Evolutionary conservation across 768 basidiomycete species (phyloP).

Genomic region (Russula sp.): DNA sequence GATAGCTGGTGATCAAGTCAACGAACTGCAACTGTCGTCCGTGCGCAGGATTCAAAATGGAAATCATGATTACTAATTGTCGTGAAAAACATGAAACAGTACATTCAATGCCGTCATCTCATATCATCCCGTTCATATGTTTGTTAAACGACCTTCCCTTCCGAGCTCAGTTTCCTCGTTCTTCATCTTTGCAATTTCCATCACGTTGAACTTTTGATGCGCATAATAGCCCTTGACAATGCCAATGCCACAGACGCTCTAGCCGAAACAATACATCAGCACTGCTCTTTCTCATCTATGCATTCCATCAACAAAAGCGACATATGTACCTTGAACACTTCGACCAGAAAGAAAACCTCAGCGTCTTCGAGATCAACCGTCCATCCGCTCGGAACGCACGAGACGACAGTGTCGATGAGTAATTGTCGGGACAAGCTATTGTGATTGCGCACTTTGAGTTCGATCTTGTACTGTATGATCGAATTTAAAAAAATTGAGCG

Average conservation of each 20-base stretch:
- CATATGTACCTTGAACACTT: conserved; percentile 80
- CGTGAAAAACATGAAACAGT: no score
- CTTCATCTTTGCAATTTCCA: conserved; percentile 57
- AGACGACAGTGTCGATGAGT: conserved; percentile 66
- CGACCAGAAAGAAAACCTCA: conserved; percentile 71
- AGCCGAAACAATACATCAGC: conserved; percentile 11
- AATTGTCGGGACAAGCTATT: conserved; percentile 57
- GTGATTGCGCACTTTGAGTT: conserved; percentile 72
- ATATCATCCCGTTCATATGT: neutral
- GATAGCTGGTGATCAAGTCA: neutral
- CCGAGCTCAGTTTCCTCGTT: conserved; percentile 40
- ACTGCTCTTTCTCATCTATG: no score
- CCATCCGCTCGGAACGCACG: conserved; percentile 65
- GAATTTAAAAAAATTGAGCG: neutral
- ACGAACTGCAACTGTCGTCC: no score
- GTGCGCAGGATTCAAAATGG: no score
- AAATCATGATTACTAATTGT: neutral
- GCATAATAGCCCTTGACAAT: conserved; percentile 70
- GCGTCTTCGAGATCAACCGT: conserved; percentile 66
- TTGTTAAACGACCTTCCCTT: conserved; percentile 36
- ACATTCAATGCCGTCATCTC: no score
- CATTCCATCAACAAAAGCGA: neutral
- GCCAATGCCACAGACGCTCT: conserved; percentile 77
- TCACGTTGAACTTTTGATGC: conserved; percentile 74
- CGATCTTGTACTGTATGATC: conserved; percentile 69